Base-by-base conservation (phyloP, 1,284 basidiomycete genomes). In the Pseudozyma pruni region DNA sequence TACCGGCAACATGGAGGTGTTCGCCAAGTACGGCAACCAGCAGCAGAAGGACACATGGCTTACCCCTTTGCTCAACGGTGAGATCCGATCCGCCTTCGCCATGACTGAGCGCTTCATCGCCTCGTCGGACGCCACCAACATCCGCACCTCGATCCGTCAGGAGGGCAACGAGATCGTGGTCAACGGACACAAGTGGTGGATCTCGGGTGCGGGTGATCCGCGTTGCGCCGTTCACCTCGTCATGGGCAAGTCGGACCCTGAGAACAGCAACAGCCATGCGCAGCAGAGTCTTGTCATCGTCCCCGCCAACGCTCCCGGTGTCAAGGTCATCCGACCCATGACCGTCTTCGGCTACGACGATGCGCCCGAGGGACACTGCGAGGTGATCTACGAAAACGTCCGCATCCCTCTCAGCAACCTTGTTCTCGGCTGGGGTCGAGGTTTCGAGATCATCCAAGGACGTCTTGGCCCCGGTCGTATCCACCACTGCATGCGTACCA, bases 101-200 rank as follows among this genome's bases (percentile, higher is more conserved):
- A 80, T 80, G 78, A 80, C 78, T 0, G 78, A 79, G 60, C 72
- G 72, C 29, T 74, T 71, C 62, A 66, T 96, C 61, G 90, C 94
- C 27, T 95, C 93, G 3, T 96, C 94, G 14, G 94, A 97, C 83
- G 95, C 95, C 4, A 96, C 91, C 54, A 98, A 98, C 83, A 94
- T 98, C 73, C 88, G 88, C 58, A 95, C 93, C 14, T 92, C 91
- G 29, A 93, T 95, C 60, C 87, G 88, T 42, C 87, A 88, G 69
- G 91, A 94, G 81, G 93, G 92, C 42, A 85, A 93, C 77, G 90
- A 94, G 70, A 92, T 98, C 72, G 89, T 96, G 66, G 90, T 98
- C 75, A 94, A 92, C 78, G 95, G 95, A 1, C 93, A 95, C 85
- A 98, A 98, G 87, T 98, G 95, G 94, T 98, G 92, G 90, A 98